Percentiles rank a stretch among this genome's conserved stretches.
Conservation (phyloP, 768 basidiomycete genomes). For the Tricholoma saponaceum region DNA sequence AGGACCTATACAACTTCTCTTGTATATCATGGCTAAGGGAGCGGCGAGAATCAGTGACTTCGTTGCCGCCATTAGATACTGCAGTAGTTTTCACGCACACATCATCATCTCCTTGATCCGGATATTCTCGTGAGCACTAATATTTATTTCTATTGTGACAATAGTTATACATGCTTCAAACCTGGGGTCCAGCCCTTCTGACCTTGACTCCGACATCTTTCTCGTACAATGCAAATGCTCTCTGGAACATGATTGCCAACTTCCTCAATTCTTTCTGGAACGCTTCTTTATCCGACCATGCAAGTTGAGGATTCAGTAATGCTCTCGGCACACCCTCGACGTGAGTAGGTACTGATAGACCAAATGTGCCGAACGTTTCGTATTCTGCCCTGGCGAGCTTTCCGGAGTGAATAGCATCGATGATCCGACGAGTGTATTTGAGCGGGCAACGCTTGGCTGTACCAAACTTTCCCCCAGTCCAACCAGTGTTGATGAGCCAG, state of each 20-base stretch:
- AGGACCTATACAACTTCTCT: conserved; percentile 1
- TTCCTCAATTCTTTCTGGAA: conserved; percentile 87
- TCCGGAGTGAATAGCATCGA: conserved; percentile 96
- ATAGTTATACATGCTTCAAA: conserved; percentile 22
- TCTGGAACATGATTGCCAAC: conserved; percentile 90
- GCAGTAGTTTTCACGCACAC: too few relatives aligned
- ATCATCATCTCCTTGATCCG: background rate
- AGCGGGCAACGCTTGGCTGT: conserved; percentile 92
- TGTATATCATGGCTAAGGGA: conserved; percentile 7
- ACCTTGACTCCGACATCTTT: conserved; percentile 80
- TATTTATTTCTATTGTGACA: background rate
- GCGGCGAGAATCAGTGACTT: background rate
- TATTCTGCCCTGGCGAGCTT: conserved; percentile 83
- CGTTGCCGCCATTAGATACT: background rate
- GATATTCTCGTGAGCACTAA: background rate
- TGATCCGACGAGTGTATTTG: conserved; percentile 92
- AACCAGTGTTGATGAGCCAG: conserved; percentile 99
- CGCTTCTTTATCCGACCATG: conserved; percentile 87
- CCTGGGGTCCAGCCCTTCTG: conserved; percentile 71
- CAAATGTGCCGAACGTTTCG: conserved; percentile 81
- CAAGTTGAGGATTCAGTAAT: conserved; percentile 81
- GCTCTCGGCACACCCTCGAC: conserved; percentile 88
- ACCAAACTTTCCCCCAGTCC: conserved; percentile 94
- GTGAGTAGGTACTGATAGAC: conserved; percentile 76
- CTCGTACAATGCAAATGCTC: conserved; percentile 91